phyloP scores from a whole-genome alignment of 306 rosid genomes.

The Vicia sativa region DNA sequence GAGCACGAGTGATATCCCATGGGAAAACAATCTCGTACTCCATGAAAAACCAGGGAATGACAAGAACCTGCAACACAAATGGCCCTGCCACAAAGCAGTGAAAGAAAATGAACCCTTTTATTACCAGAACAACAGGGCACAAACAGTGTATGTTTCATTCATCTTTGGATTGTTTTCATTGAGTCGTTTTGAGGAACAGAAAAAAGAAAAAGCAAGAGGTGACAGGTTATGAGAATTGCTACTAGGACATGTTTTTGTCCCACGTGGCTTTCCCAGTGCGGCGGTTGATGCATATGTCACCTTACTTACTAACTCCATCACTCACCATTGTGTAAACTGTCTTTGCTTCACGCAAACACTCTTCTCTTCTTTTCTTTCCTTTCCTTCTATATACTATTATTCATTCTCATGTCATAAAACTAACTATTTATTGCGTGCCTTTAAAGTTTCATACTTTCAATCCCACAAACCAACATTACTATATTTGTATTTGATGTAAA shows the following conservation, averaged over 20 bases:
- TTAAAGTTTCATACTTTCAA: slow-evolving; percentile 53
- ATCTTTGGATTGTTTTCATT: slow-evolving; percentile 6
- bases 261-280: slow-evolving; percentile 52
- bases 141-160: slow-evolving; percentile 30
- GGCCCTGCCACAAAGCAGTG: slow-evolving; percentile 20
- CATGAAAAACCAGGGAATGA: neutral
- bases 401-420: slow-evolving; percentile 20
- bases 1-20: neutral
- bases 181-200: slow-evolving; percentile 22
- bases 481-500: neutral
- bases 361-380: neutral
- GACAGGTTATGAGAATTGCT: slow-evolving; percentile 37
- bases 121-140: slow-evolving; percentile 34
- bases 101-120: slow-evolving; percentile 17
- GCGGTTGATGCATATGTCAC: slow-evolving; percentile 57
- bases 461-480: slow-evolving; percentile 5
- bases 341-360: slow-evolving; percentile 96
- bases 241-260: neutral
- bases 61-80: slow-evolving; percentile 2
- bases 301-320: slow-evolving; percentile 36
- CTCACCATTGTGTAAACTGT: slow-evolving; percentile 28
- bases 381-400: neutral
- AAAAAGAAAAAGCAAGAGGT: slow-evolving; percentile 31
- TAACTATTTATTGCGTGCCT: slow-evolving; percentile 56
- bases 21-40: slow-evolving; percentile 44